Evolutionary conservation across 31 red algal species (phyloP).

Genomic region (Asparagopsis taxiformis): DNA sequence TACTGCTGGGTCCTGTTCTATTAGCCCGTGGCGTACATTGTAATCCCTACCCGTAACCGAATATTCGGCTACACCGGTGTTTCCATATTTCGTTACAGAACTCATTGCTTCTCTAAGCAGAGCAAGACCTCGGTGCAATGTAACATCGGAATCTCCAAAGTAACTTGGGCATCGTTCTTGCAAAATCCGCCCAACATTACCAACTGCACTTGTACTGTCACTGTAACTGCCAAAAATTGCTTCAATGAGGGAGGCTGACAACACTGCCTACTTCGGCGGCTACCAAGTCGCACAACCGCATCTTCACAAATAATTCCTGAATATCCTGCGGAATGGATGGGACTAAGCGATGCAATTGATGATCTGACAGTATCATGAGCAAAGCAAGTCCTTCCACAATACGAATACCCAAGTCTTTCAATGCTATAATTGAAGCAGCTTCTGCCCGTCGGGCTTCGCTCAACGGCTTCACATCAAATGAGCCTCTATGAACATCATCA

Average conservation of each 20-base stretch:
- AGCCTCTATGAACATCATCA: conserved; percentile 14
- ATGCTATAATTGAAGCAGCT: conserved; percentile 27
- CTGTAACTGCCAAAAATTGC: conserved; percentile 68
- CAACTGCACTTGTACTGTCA: conserved; percentile 41
- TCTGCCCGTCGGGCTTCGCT: conserved; percentile 53
- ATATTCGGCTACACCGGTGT: conserved; percentile 1
- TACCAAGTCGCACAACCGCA: conserved; percentile 72
- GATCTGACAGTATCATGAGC: conserved; percentile 65
- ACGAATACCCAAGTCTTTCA: conserved; percentile 40
- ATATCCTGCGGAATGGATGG: conserved; percentile 40
- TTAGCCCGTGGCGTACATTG: conserved; percentile 23
- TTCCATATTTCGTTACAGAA: background rate
- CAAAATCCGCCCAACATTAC: conserved; percentile 50
- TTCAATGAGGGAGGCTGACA: conserved; percentile 68
- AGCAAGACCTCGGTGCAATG: conserved; percentile 73
- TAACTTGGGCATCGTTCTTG: conserved; percentile 68
- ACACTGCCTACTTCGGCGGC: conserved; percentile 28
- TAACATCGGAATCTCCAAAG: conserved; percentile 73
- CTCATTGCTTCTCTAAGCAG: conserved; percentile 55
- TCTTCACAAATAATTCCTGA: conserved; percentile 30
- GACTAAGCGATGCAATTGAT: conserved; percentile 77
- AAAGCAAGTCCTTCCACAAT: conserved; percentile 66
- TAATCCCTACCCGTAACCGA: background rate
- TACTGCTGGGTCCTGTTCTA: background rate
- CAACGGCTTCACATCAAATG: conserved; percentile 18